Evolutionary conservation across 495 filamentous ascomycete genomes (phyloP).

Genomic region (Penicillium subrubescens): DNA sequence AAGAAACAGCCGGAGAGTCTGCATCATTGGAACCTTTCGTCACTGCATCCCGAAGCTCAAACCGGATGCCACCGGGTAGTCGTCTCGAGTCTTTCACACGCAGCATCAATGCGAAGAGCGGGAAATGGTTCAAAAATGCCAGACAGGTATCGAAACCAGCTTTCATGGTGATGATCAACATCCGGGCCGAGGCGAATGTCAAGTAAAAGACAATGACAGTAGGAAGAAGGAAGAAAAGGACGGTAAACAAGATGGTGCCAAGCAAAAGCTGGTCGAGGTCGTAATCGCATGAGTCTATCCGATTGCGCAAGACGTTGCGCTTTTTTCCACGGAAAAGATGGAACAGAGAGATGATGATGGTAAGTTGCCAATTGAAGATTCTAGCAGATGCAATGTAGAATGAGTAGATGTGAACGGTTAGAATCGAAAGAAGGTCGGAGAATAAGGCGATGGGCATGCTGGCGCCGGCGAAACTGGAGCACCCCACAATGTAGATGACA

Average conservation of each 20-base stretch:
- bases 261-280: slow-evolving; percentile 96
- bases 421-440: slow-evolving; percentile 88
- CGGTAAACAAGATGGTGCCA: slow-evolving; percentile 93
- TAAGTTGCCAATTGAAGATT: slow-evolving; percentile 98
- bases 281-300: slow-evolving; percentile 98
- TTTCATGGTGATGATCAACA: slow-evolving; percentile 92
- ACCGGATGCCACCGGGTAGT: slow-evolving; percentile 90
- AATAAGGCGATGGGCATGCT: slow-evolving; percentile 97
- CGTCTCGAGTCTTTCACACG: slow-evolving; percentile 89
- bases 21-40: slow-evolving; percentile 26
- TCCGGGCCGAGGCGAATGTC: slow-evolving; percentile 90
- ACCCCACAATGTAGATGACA: slow-evolving; percentile 90
- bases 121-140: slow-evolving; percentile 96
- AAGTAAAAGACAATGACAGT: slow-evolving; percentile 96
- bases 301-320: slow-evolving; percentile 92
- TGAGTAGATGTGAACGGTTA: slow-evolving; percentile 94
- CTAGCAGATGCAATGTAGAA: slow-evolving; percentile 96
- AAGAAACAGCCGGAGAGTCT: slow-evolving; percentile 56
- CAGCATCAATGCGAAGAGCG: slow-evolving; percentile 95
- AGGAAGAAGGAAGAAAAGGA: slow-evolving; percentile 92
- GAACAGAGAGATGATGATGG: slow-evolving; percentile 93
- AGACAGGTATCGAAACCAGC: slow-evolving; percentile 86
- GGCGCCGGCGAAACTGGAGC: slow-evolving; percentile 91
- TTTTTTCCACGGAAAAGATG: slow-evolving; percentile 98
- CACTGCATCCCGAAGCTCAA: slow-evolving; percentile 72